Evolutionary conservation across 768 basidiomycete species (phyloP).

Genomic region (Tulasnella sp.): DNA sequence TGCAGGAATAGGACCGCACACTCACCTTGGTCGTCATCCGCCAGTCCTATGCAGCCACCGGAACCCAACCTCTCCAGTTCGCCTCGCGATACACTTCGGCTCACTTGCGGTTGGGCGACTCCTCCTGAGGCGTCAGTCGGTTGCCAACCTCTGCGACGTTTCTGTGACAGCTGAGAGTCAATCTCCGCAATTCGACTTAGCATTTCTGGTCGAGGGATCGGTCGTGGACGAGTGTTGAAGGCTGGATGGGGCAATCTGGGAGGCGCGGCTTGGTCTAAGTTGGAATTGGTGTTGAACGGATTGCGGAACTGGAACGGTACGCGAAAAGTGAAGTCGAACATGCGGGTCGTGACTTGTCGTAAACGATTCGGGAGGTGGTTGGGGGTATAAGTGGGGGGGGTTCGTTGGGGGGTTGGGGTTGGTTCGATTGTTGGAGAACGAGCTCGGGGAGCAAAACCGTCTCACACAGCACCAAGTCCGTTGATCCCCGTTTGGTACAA

Average conservation of each 20-base stretch:
- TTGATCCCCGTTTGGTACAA: background rate
- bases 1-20: background rate
- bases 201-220: constrained; percentile 10
- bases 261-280: background rate
- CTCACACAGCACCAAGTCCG: background rate
- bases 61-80: background rate
- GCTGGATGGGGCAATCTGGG: background rate
- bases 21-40: background rate
- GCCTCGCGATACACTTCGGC: constrained; percentile 5
- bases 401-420: background rate
- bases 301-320: constrained; percentile 9
- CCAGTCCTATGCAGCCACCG: constrained; percentile 1
- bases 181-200: background rate
- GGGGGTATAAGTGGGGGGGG: background rate
- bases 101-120: background rate
- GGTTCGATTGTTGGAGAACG: background rate
- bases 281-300: background rate
- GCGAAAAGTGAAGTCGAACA: constrained; percentile 22
- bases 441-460: background rate
- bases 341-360: background rate
- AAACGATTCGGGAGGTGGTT: constrained; percentile 4
- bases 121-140: background rate
- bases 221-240: constrained; percentile 2
- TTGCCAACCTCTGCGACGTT: constrained; percentile 20
- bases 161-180: constrained; percentile 7